Conservation (phyloP, 2,329 filamentous ascomycete species). For the Mollisia scopiformis region DNA sequence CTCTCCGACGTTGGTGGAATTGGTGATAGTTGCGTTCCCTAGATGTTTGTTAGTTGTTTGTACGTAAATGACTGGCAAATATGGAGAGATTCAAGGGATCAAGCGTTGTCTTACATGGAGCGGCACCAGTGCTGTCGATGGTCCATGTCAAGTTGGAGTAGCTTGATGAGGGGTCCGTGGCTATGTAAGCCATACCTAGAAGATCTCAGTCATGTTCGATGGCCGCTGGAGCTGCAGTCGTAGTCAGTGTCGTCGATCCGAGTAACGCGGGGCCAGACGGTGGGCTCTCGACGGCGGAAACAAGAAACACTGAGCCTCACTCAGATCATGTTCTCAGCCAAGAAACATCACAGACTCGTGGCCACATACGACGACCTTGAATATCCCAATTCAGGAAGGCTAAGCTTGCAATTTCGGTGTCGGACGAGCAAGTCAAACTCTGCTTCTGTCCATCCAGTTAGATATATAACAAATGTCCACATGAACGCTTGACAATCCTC, state of each 20-base stretch:
- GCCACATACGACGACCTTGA: neutral
- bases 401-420: neutral
- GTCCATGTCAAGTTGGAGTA: constrained; percentile 29
- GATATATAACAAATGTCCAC: neutral
- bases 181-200: constrained; percentile 2
- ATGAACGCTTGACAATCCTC: neutral
- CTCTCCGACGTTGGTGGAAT: constrained; percentile 7
- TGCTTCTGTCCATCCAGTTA: neutral
- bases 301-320: neutral
- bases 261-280: neutral
- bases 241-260: neutral
- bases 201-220: neutral
- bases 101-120: neutral
- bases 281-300: neutral
- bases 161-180: constrained; percentile 11
- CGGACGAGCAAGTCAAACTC: neutral
- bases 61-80: too few species aligned
- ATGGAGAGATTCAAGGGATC: neutral
- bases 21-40: constrained; percentile 2
- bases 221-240: too few species aligned
- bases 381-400: neutral
- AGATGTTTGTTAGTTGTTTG: too few species aligned
- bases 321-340: neutral
- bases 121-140: constrained; percentile 24
- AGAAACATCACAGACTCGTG: neutral